Conservation (phyloP, 805 yeast species). For the Metschnikowia koreensis region DNA sequence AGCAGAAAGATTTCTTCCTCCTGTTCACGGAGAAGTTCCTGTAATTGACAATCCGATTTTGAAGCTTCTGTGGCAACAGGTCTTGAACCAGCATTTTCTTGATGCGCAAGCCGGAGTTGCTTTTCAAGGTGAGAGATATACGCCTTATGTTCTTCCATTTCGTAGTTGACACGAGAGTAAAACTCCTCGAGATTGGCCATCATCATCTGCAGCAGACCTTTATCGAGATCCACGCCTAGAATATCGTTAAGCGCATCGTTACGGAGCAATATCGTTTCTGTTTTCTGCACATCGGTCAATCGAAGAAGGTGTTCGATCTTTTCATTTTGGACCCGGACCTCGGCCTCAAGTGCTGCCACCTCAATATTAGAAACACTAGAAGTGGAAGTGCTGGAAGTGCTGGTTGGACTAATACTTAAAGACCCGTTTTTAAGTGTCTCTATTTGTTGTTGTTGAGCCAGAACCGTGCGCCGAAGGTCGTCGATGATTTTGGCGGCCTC, state of each 20-base stretch:
- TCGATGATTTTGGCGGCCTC: conserved; percentile 51
- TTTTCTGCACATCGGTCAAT: conserved; percentile 56
- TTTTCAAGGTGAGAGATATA: conserved; percentile 60
- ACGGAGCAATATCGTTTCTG: conserved; percentile 55
- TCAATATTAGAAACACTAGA: neutral
- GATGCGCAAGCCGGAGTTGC: conserved; percentile 40
- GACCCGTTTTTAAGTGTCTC: conserved; percentile 28
- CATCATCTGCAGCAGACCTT: conserved; percentile 37
- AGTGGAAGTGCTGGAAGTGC: neutral
- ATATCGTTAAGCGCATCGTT: conserved; percentile 61
- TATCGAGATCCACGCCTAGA: conserved; percentile 42
- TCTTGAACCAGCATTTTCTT: conserved; percentile 10
- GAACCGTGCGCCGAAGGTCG: conserved; percentile 58
- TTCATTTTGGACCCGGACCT: conserved; percentile 62
- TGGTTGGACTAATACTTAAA: neutral
- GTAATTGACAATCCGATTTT: conserved; percentile 18
- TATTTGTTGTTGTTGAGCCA: conserved; percentile 56
- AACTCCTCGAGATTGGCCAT: conserved; percentile 49
- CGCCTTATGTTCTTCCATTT: conserved; percentile 57
- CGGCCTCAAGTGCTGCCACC: conserved; percentile 46
- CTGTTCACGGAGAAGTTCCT: conserved; percentile 51
- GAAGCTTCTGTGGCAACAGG: neutral
- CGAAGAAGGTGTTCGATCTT: conserved; percentile 68
- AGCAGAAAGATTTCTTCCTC: conserved; percentile 69
- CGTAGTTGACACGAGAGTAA: conserved; percentile 46